phyloP scores from a whole-genome alignment of 345 rosid species.

The Nasturtium officinale region DNA sequence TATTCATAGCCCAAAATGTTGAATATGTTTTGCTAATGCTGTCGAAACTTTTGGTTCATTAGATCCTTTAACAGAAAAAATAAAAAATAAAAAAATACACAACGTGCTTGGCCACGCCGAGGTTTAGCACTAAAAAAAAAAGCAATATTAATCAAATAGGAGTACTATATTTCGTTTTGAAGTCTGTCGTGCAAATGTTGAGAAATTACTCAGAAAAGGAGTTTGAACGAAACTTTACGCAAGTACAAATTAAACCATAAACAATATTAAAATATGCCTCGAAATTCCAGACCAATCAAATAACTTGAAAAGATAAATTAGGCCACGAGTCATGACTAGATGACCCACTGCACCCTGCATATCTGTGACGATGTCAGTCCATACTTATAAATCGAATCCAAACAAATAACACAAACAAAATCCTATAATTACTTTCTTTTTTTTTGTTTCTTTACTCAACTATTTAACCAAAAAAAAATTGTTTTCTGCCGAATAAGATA shows the following conservation, averaged over 20 bases:
- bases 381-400: slow-evolving; percentile 18
- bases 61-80: slow-evolving; percentile 14
- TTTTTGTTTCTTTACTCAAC: slow-evolving; percentile 21
- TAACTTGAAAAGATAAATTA: slow-evolving; percentile 1
- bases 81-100: slow-evolving; percentile 10
- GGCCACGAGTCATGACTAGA: slow-evolving; percentile 34
- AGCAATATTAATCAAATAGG: background rate
- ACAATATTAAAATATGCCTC: slow-evolving; percentile 10
- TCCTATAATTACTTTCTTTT: background rate
- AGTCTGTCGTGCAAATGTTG: slow-evolving; percentile 16
- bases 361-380: slow-evolving; percentile 31
- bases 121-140: slow-evolving; percentile 21
- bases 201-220: slow-evolving; percentile 29
- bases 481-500: slow-evolving; percentile 10
- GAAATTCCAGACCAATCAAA: slow-evolving; percentile 5
- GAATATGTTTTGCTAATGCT: slow-evolving; percentile 20
- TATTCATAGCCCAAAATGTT: slow-evolving; percentile 35
- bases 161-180: background rate
- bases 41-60: background rate
- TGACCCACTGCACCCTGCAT: slow-evolving; percentile 35
- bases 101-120: slow-evolving; percentile 36
- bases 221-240: slow-evolving; percentile 23
- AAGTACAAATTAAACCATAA: slow-evolving; percentile 15
- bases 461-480: background rate
- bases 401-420: slow-evolving; percentile 17